These are phyloP conservation scores for Schrenkiella parvula DNA, from an alignment of 345 rosid genomes.

Conservation along the genomic window DNA sequence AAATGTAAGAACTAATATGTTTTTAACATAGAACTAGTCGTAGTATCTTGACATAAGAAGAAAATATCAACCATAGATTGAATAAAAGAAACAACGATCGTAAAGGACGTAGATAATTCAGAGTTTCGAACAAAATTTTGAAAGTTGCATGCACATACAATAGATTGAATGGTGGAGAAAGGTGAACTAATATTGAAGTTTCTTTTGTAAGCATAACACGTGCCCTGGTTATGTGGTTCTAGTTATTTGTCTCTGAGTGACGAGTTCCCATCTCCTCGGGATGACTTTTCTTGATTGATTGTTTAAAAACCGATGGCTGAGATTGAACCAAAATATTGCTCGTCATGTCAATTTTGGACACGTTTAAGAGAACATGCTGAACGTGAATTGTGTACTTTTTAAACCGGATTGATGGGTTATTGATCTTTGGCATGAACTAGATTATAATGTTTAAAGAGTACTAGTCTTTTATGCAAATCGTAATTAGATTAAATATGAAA, in stretches of 20 bases:
- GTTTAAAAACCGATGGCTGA: background rate
- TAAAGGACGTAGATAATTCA: background rate
- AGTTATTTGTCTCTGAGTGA: background rate
- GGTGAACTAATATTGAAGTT: background rate
- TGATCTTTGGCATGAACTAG: background rate
- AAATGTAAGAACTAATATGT: background rate
- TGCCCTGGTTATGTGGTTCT: background rate
- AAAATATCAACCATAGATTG: background rate
- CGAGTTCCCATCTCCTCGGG: slow-evolving; percentile 9
- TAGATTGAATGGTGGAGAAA: slow-evolving; percentile 9
- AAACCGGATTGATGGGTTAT: background rate
- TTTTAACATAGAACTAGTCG: background rate
- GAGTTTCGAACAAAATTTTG: background rate
- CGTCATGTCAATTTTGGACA: background rate
- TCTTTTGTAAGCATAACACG: slow-evolving; percentile 3
- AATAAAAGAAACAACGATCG: background rate
- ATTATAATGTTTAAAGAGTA: no score
- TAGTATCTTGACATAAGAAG: background rate
- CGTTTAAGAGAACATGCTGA: background rate
- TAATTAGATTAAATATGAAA: no score
- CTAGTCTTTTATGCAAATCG: no score
- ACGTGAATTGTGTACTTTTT: background rate
- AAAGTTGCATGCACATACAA: slow-evolving; percentile 7
- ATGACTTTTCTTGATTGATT: background rate
- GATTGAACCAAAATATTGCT: background rate